Base-by-base conservation (phyloP, 192 early-diverging fungal genomes). In the Backusella psychrophila region DNA sequence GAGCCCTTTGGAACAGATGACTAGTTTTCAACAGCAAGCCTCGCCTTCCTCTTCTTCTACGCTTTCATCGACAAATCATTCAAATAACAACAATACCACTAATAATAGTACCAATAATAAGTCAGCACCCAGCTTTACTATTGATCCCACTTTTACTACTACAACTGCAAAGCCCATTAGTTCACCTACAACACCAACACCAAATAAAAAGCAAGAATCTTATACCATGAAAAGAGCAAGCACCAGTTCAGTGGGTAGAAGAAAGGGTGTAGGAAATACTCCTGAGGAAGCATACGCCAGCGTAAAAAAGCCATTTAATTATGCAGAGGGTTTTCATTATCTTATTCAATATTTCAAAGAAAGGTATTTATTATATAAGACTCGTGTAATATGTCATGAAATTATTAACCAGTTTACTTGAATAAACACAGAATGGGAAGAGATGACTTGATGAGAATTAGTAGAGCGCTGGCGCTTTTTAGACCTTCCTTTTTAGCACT, bases 321-420 rank as follows among this genome's bases (percentile, higher is more conserved):
- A 98, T 86, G 90, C 91, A 26, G 94, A 94, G 78, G 97, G 97
- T 14, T 98, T 96, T 84, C 97, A 97, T 82, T 96, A 92, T 77
- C 86, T 96, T 66, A 91, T 98, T 70, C 86, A 89, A 29, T 91
- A 94, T 75, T 92, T 97, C 44, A 87, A 89, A 71, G 90, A 92
- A 70, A 86, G 88, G 90, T 91, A 85, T 72, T 17, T 74, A 65
- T 35, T 56, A 56, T 56, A 26, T 11, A 23, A 11, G 23, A 0
- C 17, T 8, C 23, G 21, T 9, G 38, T 39, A 39, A 39, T 8
- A 44, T 41, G 15, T 44, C 0, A 44, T 17, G 42, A 15, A 5
- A 17, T 44, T 4, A 15, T 5, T 44, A 12, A 39, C 38, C 21
- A 2, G 0, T 56, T 21, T 31, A 69, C 15, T 69, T 23, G 1